phyloP scores from a whole-genome alignment of 225 moss, liverwort and hornwort genomes.

The Ulota crispa region DNA sequence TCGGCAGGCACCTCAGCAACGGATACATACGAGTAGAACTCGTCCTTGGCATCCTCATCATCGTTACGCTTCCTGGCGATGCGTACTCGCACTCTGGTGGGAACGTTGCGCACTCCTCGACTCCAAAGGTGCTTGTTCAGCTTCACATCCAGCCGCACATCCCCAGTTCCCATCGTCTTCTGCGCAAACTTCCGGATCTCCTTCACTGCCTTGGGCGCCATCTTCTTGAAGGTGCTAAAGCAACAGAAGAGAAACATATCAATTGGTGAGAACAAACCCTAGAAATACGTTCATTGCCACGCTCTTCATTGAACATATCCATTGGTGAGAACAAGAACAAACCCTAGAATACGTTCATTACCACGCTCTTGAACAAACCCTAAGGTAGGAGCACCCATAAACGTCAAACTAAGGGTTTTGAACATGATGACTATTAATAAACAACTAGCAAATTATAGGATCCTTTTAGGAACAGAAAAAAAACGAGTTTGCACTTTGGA shows the following conservation, averaged over 20 bases:
- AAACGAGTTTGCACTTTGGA: too few relatives aligned
- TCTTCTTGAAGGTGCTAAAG: constrained; percentile 48
- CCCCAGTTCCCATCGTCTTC: constrained; percentile 45
- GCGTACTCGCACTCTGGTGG: constrained; percentile 46
- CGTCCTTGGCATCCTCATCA: constrained; percentile 49
- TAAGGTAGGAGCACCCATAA: too few relatives aligned
- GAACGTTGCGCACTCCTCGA: constrained; percentile 48
- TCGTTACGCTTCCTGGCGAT: constrained; percentile 55
- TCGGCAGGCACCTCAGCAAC: constrained; percentile 42
- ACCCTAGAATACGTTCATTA: too few relatives aligned
- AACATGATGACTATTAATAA: too few relatives aligned
- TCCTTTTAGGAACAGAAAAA: too few relatives aligned
- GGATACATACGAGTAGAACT: constrained; percentile 49
- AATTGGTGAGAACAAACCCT: background rate
- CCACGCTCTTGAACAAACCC: too few relatives aligned
- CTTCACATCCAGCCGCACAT: constrained; percentile 56
- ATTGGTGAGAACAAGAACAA: too few relatives aligned
- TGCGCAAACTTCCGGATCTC: constrained; percentile 47
- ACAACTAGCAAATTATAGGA: too few relatives aligned
- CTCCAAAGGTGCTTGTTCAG: constrained; percentile 53
- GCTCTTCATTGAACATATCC: too few relatives aligned
- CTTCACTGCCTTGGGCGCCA: constrained; percentile 52
- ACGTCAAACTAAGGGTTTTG: too few relatives aligned
- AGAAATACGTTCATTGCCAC: background rate
- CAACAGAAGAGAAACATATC: background rate